Percentiles rank a stretch among this genome's conserved stretches.
Conservation (phyloP, 257 asterid species). For the Solanum chaucha region DNA sequence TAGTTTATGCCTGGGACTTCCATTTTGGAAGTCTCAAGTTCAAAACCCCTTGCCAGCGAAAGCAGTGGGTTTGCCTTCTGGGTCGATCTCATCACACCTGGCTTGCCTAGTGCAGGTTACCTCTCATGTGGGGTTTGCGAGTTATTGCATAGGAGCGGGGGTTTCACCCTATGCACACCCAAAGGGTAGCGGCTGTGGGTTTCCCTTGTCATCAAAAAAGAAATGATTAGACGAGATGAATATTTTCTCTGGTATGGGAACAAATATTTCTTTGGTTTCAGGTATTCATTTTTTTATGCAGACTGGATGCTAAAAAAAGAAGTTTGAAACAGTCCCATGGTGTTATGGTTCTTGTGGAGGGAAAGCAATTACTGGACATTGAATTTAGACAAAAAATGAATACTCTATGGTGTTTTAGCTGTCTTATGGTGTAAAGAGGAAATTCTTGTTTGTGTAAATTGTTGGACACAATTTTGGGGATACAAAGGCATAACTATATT, state of each 20-base stretch:
- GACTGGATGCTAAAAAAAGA: background rate
- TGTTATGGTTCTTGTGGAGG: background rate
- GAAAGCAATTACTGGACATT: background rate
- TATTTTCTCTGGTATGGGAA: background rate
- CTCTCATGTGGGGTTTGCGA: no score
- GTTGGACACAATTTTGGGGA: background rate
- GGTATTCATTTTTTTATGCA: background rate
- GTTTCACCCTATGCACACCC: no score
- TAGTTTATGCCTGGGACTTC: no score
- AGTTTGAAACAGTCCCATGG: background rate
- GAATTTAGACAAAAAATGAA: background rate
- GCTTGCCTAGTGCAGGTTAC: no score
- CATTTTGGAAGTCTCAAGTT: no score
- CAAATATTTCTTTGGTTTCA: background rate
- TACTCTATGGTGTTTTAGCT: background rate
- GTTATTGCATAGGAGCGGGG: no score
- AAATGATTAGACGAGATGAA: background rate
- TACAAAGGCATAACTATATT: background rate
- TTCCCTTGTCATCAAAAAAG: no score
- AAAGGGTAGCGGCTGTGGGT: no score
- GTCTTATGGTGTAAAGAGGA: background rate
- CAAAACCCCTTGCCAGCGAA: no score
- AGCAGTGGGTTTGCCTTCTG: no score
- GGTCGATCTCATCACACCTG: no score
- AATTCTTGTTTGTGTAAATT: background rate